Evolutionary conservation across 164 flowering plant species (phyloP).

Genomic region (Dillenia suffruticosa): DNA sequence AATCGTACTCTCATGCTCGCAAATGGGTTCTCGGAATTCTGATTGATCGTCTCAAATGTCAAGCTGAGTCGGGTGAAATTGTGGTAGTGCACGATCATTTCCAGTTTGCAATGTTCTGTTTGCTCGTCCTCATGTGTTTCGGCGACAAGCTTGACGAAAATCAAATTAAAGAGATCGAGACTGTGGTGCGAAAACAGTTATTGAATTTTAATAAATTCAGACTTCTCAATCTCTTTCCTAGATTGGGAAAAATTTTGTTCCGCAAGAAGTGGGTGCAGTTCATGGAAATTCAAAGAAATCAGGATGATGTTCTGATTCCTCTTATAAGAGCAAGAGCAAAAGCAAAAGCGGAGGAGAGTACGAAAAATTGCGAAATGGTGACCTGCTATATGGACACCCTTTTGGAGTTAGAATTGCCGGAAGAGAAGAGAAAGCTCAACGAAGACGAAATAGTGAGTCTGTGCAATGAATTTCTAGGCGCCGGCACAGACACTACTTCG

Average conservation of each 20-base stretch:
- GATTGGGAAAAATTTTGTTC: neutral
- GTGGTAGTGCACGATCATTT: neutral
- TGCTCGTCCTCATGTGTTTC: neutral
- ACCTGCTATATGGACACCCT: too few relatives aligned
- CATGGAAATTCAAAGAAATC: neutral
- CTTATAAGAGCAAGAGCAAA: neutral
- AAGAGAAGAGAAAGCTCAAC: constrained; percentile 10
- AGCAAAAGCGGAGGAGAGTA: too few relatives aligned
- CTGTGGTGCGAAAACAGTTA: neutral
- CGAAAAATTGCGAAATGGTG: too few relatives aligned
- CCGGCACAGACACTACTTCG: constrained; percentile 26
- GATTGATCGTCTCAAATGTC: neutral
- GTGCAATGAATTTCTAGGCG: constrained; percentile 24
- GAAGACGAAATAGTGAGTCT: constrained; percentile 18
- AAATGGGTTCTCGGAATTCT: neutral
- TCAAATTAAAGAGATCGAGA: neutral
- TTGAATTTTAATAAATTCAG: neutral
- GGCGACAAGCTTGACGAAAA: constrained; percentile 1
- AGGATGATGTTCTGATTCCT: neutral
- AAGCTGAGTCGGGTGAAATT: neutral
- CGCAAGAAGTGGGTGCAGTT: neutral
- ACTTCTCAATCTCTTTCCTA: neutral
- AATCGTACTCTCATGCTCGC: neutral
- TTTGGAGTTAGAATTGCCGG: too few relatives aligned
- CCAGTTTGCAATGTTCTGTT: neutral